Evolutionary conservation across 306 rosid species (phyloP).

Genomic region (Albizia julibrissin): DNA sequence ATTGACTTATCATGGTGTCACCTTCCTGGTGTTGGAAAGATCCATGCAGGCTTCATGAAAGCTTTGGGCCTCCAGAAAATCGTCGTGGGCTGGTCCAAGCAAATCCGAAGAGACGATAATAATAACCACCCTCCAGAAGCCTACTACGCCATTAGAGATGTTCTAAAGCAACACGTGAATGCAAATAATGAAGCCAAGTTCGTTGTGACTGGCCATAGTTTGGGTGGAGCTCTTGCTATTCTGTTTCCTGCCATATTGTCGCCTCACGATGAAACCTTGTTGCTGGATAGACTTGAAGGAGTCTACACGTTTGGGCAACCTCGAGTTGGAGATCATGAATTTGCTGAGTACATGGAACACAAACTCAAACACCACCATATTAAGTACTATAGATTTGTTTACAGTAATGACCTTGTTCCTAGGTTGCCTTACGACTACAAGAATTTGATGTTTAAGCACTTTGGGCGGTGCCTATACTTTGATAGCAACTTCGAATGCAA

Average conservation of each 20-base stretch:
- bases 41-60: constrained; percentile 78
- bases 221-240: constrained; percentile 24
- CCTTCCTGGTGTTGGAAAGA: constrained; percentile 43
- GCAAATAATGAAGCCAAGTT: constrained; percentile 37
- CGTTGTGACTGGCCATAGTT: constrained; percentile 54
- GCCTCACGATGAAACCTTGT: constrained; percentile 49
- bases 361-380: constrained; percentile 35
- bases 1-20: constrained; percentile 65
- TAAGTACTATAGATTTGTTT: constrained; percentile 59
- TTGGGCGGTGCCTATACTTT: constrained; percentile 54
- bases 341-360: constrained; percentile 49
- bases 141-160: constrained; percentile 48
- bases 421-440: constrained; percentile 56
- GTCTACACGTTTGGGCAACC: constrained; percentile 81
- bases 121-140: constrained; percentile 32
- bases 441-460: constrained; percentile 58
- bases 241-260: constrained; percentile 46
- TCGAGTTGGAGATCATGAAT: constrained; percentile 56
- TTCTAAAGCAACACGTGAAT: constrained; percentile 21
- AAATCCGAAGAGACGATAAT: neutral
- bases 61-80: constrained; percentile 51
- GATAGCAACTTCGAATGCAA: constrained; percentile 31
- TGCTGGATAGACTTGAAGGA: constrained; percentile 58
- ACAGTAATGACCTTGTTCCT: constrained; percentile 57
- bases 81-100: constrained; percentile 46